Base-by-base conservation (phyloP, 2,329 filamentous ascomycete species). In the Metarhizium brunneum region DNA sequence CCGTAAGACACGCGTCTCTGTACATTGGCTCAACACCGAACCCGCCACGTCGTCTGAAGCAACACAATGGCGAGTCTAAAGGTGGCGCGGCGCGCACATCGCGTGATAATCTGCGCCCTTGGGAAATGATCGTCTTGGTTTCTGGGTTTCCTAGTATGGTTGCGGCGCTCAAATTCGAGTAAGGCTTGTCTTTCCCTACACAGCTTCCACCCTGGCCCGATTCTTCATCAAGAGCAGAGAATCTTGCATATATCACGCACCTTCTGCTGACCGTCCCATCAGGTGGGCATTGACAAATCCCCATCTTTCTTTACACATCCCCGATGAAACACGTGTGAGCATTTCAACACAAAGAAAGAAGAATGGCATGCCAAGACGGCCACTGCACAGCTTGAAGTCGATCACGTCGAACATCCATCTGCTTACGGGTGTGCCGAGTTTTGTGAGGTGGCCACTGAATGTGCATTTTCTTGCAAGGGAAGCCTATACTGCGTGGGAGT, bases 1-100 rank as follows among this genome's bases (percentile, higher is more conserved):
- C 86, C 0, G 79, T 91, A 10, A 80, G 83, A 49, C 84, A 84
- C 66, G 78, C 81, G 32, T 83, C 81, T 2, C 78, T 92, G 32
- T 99, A 99, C 70, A 87, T 97, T 54, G 94, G 94, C 54, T 95
- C 90, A 47, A 97, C 94, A 1, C 92, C 92, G 0, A 85, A 96
- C 66, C 92, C 94, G 47, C 84, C 85, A 1, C 82, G 92, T 57
- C 87, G 94, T 14, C 78, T 97, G 29, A 85, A 84, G 59, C 94
- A 97, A 69, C 94, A 99, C 73, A 99, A 99, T 79, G 94, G 94
- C 53, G 75, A 84, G 52, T 79, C 79, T 36, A 87, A 84, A 66
- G 94, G 94, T 53, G 94, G 94, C 40, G 94, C 94, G 35, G 82
- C 77, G 35, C 81, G 85, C 50, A 99, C 94, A 0, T 82, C 86